Evolutionary conservation across 139 green algal genomes (phyloP), one percentile per base, ranked within the genome.

Genomic region (Haematococcus lacustris): DNA sequence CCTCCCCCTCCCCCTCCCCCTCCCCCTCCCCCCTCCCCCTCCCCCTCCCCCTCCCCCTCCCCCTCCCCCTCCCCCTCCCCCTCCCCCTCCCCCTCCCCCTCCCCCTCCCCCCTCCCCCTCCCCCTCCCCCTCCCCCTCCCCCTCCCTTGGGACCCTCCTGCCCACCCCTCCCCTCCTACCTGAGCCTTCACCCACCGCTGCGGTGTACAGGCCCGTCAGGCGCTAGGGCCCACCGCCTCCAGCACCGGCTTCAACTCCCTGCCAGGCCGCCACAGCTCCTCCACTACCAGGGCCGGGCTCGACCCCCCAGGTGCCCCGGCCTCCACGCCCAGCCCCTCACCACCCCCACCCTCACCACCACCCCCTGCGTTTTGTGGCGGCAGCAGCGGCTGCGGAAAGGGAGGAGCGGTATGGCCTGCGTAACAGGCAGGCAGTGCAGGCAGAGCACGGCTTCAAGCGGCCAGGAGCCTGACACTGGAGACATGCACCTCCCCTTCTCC

Each of bases 261-360:
- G 30, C 68, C 50, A 9, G 80, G 73, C 43, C 73, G 79, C 68
- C 71, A 87, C 41, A 87, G 47, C 65, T 89, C 84, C 43, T 84
- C 76, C 9, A 89, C 62, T 1, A 73, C 25, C 51, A 88, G 39
- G n/a, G n/a, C n/a, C n/a, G n/a, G n/a, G n/a, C n/a, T n/a, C n/a
- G n/a, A n/a, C n/a, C n/a, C n/a, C n/a, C n/a, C n/a, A n/a, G n/a
- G n/a, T n/a, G n/a, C n/a, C n/a, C n/a, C n/a, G n/a, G n/a, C n/a
- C n/a, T n/a, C n/a, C n/a, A n/a, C n/a, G n/a, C n/a, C n/a, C n/a
- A n/a, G n/a, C n/a, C n/a, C n/a, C n/a, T n/a, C n/a, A n/a, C n/a
- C n/a, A n/a, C n/a, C n/a, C n/a, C n/a, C n/a, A n/a, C n/a, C n/a
- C n/a, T n/a, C n/a, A n/a, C n/a, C n/a, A n/a, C n/a, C n/a, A n/a